These are phyloP conservation scores for Colletotrichum eleusines DNA, from an alignment of 2,329 filamentous ascomycete species.

Conservation along the genomic window DNA sequence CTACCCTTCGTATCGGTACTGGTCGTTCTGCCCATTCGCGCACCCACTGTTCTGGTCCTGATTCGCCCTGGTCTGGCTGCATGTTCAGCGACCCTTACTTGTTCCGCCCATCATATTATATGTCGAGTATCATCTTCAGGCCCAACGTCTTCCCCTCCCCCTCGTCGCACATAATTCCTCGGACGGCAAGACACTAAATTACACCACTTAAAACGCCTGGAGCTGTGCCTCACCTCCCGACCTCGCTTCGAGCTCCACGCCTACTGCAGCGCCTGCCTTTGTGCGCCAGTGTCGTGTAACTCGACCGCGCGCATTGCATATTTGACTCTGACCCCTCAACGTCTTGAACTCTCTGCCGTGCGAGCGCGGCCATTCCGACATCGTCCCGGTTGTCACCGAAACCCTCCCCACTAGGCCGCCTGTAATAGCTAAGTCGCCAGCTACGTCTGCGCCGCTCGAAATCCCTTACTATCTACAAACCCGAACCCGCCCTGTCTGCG, in stretches of 20 bases:
- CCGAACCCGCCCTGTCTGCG: conserved; percentile 19
- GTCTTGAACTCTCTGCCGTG: conserved; percentile 28
- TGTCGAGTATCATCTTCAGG: conserved; percentile 35
- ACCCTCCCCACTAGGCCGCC: conserved; percentile 4
- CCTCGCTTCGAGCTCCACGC: conserved; percentile 37
- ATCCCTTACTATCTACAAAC: conserved; percentile 3
- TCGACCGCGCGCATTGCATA: conserved; percentile 32
- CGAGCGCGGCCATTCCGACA: conserved; percentile 21
- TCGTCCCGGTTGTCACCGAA: conserved; percentile 6
- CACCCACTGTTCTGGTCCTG: conserved; percentile 36
- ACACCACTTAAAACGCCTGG: conserved; percentile 35
- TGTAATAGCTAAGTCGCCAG: conserved; percentile 32
- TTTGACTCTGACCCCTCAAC: conserved; percentile 22
- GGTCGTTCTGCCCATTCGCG: conserved; percentile 20
- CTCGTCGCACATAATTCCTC: conserved; percentile 27
- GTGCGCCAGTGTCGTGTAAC: conserved; percentile 32
- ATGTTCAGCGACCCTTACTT: conserved; percentile 32
- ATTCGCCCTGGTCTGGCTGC: conserved; percentile 40
- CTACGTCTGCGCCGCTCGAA: neutral
- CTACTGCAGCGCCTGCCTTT: conserved; percentile 19
- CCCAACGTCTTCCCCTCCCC: conserved; percentile 14
- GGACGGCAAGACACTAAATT: conserved; percentile 32
- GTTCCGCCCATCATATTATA: conserved; percentile 20
- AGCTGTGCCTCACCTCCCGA: conserved; percentile 28
- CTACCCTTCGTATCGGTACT: conserved; percentile 16